Percentiles rank a stretch among this genome's conserved stretches.
phyloP scores from a whole-genome alignment of 768 basidiomycete genomes.

The Mycena rosella region DNA sequence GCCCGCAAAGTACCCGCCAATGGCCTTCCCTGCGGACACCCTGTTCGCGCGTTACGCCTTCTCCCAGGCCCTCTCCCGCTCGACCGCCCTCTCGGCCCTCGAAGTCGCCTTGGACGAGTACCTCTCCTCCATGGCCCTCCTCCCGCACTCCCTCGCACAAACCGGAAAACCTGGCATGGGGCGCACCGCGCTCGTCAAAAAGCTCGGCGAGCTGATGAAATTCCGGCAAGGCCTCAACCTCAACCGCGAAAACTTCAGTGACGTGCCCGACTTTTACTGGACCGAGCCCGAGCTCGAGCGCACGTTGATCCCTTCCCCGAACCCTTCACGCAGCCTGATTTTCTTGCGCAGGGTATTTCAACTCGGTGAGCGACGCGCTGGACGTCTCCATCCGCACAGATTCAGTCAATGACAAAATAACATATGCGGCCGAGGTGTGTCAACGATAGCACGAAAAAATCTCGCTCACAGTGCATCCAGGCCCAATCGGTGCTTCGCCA shows the following conservation, averaged over 20 bases:
- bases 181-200: conserved; percentile 88
- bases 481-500: conserved; percentile 92
- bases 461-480: conserved; percentile 46
- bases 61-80: conserved; percentile 92
- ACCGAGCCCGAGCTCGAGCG: conserved; percentile 91
- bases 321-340: not conserved
- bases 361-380: conserved; percentile 85
- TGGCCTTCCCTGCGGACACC: conserved; percentile 75
- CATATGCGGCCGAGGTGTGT: conserved; percentile 85
- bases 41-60: conserved; percentile 91
- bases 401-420: conserved; percentile 92
- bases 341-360: conserved; percentile 74
- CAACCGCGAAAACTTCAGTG: conserved; percentile 89
- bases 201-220: conserved; percentile 91
- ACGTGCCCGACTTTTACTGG: conserved; percentile 96
- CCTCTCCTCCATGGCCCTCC: conserved; percentile 82
- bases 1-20: conserved; percentile 60
- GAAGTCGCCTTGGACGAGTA: conserved; percentile 88
- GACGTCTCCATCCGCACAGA: conserved; percentile 88
- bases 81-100: conserved; percentile 88
- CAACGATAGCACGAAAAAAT: not conserved
- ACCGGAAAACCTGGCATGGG: conserved; percentile 89
- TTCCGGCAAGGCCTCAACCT: conserved; percentile 94
- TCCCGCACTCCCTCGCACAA: conserved; percentile 81
- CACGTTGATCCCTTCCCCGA: conserved; percentile 43